Evolutionary conservation across 2,329 filamentous ascomycete genomes (phyloP).

Genomic region (Botrytis byssoidea): DNA sequence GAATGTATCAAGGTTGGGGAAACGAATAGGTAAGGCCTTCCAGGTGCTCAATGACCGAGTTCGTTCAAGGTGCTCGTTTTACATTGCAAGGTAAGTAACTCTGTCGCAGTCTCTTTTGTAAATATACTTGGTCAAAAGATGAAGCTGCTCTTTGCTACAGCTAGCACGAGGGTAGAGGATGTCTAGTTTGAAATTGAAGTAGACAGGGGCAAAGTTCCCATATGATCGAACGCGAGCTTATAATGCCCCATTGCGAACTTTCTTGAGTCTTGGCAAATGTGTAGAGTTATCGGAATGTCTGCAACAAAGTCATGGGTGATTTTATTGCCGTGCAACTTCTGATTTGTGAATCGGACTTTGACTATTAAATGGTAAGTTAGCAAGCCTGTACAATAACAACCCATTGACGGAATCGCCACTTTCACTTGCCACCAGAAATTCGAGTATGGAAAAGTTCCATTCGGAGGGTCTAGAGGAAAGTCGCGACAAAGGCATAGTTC

Average conservation of each 20-base stretch:
- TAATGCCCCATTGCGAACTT: background rate
- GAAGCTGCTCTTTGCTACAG: background rate
- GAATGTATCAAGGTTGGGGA: background rate
- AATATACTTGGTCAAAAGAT: background rate
- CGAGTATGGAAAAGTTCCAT: too few species aligned
- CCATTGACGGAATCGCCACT: too few species aligned
- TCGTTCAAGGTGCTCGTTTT: background rate
- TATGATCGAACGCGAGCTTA: background rate
- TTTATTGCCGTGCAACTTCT: too few species aligned
- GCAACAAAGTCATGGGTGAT: background rate
- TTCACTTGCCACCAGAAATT: too few species aligned
- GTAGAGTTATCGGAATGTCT: background rate
- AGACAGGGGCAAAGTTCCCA: background rate
- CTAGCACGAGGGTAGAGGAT: background rate
- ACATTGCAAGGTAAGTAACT: background rate
- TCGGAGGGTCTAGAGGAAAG: too few species aligned
- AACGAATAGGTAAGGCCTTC: background rate
- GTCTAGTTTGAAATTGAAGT: background rate
- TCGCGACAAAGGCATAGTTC: too few species aligned
- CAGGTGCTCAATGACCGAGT: background rate
- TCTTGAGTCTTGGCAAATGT: conserved; percentile 2
- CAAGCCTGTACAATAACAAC: too few species aligned
- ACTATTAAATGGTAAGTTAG: too few species aligned
- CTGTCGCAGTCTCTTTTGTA: too few species aligned
- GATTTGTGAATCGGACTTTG: too few species aligned